These are phyloP conservation scores for Nemania sp. DNA, from an alignment of 2,329 filamentous ascomycete genomes.

Conservation along the genomic window DNA sequence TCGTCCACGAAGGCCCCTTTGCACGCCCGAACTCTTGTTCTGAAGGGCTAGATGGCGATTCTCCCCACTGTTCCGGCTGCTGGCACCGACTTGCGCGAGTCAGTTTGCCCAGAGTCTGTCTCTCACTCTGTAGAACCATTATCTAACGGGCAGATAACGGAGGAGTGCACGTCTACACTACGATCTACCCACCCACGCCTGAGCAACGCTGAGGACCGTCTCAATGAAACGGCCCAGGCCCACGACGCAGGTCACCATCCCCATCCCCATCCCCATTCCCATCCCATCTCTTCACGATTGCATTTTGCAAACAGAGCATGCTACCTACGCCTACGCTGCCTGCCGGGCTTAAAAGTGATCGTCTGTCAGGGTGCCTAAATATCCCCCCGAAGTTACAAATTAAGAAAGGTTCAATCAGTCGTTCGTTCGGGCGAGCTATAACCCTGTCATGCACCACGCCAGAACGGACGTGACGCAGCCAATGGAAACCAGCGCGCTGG, in stretches of 20 bases:
- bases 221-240: neutral
- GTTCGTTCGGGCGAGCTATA: constrained; percentile 13
- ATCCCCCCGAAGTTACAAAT: constrained; percentile 21
- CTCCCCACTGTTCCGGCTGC: constrained; percentile 10
- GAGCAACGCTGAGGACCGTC: neutral
- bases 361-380: constrained; percentile 13
- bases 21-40: too few relatives aligned
- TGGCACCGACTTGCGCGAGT: constrained; percentile 7
- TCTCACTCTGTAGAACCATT: neutral
- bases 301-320: neutral
- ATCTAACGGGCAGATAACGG: too few relatives aligned
- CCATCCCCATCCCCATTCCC: too few relatives aligned
- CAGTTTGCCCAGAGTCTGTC: constrained; percentile 3
- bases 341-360: constrained; percentile 15
- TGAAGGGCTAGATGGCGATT: neutral
- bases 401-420: constrained; percentile 22
- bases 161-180: neutral
- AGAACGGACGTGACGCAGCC: constrained; percentile 21
- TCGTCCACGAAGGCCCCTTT: too few relatives aligned
- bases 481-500: constrained; percentile 27
- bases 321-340: constrained; percentile 2
- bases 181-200: constrained; percentile 9
- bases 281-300: neutral
- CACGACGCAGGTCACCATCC: constrained; percentile 2
- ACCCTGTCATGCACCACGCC: constrained; percentile 28